Base-by-base conservation (phyloP, 2,329 filamentous ascomycete species). In the Nigrospora osmanthi region DNA sequence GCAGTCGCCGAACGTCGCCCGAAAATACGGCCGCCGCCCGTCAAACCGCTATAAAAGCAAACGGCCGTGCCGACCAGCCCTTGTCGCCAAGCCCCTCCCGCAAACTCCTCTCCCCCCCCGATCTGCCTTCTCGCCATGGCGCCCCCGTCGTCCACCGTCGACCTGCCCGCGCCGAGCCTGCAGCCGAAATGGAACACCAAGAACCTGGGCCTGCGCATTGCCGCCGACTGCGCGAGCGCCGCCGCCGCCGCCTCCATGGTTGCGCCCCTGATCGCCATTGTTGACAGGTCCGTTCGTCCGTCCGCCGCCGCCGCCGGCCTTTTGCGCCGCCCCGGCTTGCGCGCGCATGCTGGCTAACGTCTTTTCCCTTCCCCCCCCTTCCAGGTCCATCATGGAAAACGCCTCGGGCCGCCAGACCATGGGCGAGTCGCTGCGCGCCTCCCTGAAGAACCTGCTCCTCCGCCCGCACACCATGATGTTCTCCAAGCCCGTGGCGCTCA, bases 181-280 rank as follows among this genome's bases (percentile, higher is more conserved):
- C 17, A 41, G 31, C 15, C 52, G 54, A 23, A 44, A 50, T 91
- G 87, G 85, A 94, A 94, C 63, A 90, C 87, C 19, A 77, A 80
- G 52, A 83, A 87, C 54, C 65, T 95, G 45, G 76, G 76, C 13
- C 63, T 75, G 52, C 76, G 89, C 43, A 59, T 94, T 12, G 78
- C 73, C 37, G 77, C 81, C 14, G 89, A 95, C 68, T 64, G 78
- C 17, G 63, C 77, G 38, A 83, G 84, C 56, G 89, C 88, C 2
- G 75, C 78, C 2, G 76, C 78, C 38, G 87, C 89, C 11, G 88
- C 85, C 2, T 77, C 76, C 7, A 69, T 93, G 49, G 85, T 95
- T 40, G 88, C 89, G 44, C 89, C 90, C 1, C 61, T 94, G 35
- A 91, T 95, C 51, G 86, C 85, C 34, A 84, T 93, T 52, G 93